Evolutionary conservation across 805 yeast species (phyloP).

Genomic region (Sugiyamaella valdiviana): DNA sequence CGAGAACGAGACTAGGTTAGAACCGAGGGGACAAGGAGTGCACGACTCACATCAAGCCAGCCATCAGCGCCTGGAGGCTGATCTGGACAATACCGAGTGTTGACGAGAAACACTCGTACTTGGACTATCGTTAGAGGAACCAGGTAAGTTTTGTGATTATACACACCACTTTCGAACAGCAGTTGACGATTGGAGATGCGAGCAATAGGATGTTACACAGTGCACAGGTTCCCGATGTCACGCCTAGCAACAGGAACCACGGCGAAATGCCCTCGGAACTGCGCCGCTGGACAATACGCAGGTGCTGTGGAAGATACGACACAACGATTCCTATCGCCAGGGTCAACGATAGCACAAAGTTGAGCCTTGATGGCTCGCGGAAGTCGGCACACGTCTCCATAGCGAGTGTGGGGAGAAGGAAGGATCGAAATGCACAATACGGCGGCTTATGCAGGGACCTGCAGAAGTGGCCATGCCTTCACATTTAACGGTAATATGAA

Average conservation of each 20-base stretch:
- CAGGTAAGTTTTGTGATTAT: constrained; percentile 5
- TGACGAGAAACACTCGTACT: constrained; percentile 56
- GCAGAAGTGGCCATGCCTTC: no score
- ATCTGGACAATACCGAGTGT: constrained; percentile 64
- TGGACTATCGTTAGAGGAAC: constrained; percentile 16
- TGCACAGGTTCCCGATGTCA: constrained; percentile 61
- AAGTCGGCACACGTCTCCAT: constrained; percentile 4
- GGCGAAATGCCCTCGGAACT: constrained; percentile 79
- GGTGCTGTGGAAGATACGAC: constrained; percentile 73
- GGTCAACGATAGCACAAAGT: constrained; percentile 44
- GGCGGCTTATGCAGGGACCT: background rate
- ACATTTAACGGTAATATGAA: no score
- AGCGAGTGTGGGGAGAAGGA: background rate
- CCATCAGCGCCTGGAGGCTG: constrained; percentile 54
- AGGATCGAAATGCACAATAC: background rate
- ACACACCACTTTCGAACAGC: constrained; percentile 40
- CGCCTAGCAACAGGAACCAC: constrained; percentile 61
- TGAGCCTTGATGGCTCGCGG: constrained; percentile 42
- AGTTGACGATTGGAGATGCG: constrained; percentile 52
- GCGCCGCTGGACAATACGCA: constrained; percentile 47
- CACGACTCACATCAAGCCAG: constrained; percentile 43
- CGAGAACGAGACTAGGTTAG: constrained; percentile 20
- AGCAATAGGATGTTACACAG: constrained; percentile 60
- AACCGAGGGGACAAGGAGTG: background rate
- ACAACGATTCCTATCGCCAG: constrained; percentile 62